These are phyloP conservation scores for Laburnicola sp. DNA, from an alignment of 2,329 filamentous ascomycete genomes.

Conservation along the genomic window DNA sequence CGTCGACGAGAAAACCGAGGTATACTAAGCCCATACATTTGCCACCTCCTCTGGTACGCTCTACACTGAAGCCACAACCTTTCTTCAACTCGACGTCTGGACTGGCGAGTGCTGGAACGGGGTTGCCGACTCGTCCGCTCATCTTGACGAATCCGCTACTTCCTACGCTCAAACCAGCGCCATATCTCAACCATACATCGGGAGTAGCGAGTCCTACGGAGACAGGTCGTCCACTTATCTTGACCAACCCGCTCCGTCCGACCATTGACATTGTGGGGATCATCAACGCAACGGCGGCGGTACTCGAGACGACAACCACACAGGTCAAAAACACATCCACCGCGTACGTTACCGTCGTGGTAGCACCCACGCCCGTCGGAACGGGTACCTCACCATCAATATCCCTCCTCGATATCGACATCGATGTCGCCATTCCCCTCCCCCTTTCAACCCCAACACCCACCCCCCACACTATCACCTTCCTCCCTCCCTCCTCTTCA, in stretches of 20 bases:
- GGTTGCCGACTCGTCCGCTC: neutral
- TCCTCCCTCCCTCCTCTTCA: neutral
- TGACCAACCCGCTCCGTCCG: slow-evolving; percentile 10
- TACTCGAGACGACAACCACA: neutral
- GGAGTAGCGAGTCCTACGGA: neutral
- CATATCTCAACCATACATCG: neutral
- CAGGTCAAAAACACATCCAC: neutral
- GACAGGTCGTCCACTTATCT: slow-evolving; percentile 1
- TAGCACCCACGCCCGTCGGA: neutral
- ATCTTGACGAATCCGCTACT: neutral
- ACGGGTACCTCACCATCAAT: neutral
- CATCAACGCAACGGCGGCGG: neutral
- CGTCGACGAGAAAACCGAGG: too few species aligned
- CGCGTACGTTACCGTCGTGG: neutral
- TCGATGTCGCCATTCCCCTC: neutral
- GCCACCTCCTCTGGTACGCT: neutral
- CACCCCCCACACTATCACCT: neutral
- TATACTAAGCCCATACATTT: neutral
- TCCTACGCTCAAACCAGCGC: neutral
- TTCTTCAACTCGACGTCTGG: slow-evolving; percentile 4
- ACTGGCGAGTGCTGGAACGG: neutral
- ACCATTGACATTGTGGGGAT: neutral
- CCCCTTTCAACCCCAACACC: neutral
- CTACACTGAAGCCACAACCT: neutral
- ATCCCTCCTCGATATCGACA: neutral